Percentiles rank a stretch among this genome's conserved stretches.
These are phyloP conservation scores for Sphenostylis stenocarpa DNA, from an alignment of 306 rosid species.

Conservation along the genomic window DNA sequence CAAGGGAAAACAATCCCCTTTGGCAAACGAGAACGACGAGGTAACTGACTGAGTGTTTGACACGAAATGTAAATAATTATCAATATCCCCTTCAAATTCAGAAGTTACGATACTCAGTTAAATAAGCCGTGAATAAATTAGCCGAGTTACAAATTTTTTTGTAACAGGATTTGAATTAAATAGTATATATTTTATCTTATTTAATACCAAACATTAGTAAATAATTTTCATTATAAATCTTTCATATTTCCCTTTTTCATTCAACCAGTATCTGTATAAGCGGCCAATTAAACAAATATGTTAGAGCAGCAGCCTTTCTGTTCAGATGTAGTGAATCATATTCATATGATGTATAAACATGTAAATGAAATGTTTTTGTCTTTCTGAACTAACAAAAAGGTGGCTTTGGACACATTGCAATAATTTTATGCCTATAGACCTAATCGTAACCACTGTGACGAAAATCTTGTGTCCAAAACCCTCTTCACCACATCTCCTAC, in stretches of 20 bases:
- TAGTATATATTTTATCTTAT: too few relatives aligned
- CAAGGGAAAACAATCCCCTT: not conserved
- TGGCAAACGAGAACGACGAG: not conserved
- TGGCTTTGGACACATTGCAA: conserved; percentile 33
- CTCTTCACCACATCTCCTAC: conserved; percentile 68
- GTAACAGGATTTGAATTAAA: not conserved
- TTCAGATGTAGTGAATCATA: conserved; percentile 52
- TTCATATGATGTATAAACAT: conserved; percentile 52
- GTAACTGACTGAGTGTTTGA: not conserved
- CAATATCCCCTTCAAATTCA: not conserved
- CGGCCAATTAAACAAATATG: conserved; percentile 24
- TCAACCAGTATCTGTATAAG: conserved; percentile 2
- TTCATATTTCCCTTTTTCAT: too few relatives aligned
- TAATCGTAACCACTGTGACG: conserved; percentile 63
- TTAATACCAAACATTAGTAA: too few relatives aligned
- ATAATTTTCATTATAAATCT: too few relatives aligned
- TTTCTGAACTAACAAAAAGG: conserved; percentile 41
- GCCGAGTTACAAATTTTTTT: not conserved
- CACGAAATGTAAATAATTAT: too few relatives aligned
- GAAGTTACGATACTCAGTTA: not conserved
- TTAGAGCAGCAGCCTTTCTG: not conserved
- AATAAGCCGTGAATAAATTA: not conserved
- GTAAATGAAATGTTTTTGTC: conserved; percentile 47
- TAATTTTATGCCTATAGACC: conserved; percentile 50
- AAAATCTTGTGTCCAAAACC: conserved; percentile 53